Evolutionary conservation across 2,329 filamentous ascomycete genomes (phyloP), one percentile per base, ranked within the genome.

Genomic region (Paramyrothecium sp.): DNA sequence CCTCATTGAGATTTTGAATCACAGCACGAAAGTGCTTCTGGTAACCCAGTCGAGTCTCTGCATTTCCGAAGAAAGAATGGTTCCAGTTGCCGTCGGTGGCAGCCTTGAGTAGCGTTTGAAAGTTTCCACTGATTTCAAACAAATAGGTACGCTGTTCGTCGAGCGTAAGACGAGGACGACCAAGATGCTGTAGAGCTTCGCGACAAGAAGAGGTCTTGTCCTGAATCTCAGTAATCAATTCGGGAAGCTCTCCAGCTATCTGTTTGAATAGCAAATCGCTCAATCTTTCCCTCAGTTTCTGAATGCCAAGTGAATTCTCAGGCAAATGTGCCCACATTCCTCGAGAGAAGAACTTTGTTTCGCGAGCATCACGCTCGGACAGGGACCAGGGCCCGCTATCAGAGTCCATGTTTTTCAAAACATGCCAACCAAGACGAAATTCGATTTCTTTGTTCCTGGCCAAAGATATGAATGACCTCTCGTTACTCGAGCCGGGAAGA

Each of bases 401-500:
- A 16, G 69, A 79, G 56, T 74, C 71, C 7, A 75, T 69, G 58
- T 83, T 84, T 33, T 72, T 74, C 2, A 85, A 66, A 0, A 83
- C 76, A 55, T 84, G 81, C 80, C 81, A 86, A 0, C 82, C 81
- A 0, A 83, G 76, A 0, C 72, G 67, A 20, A 85, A 78, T 3
- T 75, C 64, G 0, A 81, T 72, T 11, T 83, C 75, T 2, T 73
- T 60, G 54, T 84, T 84, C 26, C 65, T 64, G 0, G 78, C 80
- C 0, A 83, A 69, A 0, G 69, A 67, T 1, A 79, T 49, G 51
- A 73, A 82, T 3, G 64, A 57, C 0, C 53, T 55, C 58, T 83
- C 78, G 23, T 69, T 74, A 0, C 69, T 71, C 0, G 79, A 79
- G 1, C 60, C 66, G 1, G 51, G 22, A 22, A 57, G 46, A 10